Evolutionary conservation across 129 eudicot genomes (phyloP), one percentile per base, ranked within the genome.

Genomic region (Silybum marianum): DNA sequence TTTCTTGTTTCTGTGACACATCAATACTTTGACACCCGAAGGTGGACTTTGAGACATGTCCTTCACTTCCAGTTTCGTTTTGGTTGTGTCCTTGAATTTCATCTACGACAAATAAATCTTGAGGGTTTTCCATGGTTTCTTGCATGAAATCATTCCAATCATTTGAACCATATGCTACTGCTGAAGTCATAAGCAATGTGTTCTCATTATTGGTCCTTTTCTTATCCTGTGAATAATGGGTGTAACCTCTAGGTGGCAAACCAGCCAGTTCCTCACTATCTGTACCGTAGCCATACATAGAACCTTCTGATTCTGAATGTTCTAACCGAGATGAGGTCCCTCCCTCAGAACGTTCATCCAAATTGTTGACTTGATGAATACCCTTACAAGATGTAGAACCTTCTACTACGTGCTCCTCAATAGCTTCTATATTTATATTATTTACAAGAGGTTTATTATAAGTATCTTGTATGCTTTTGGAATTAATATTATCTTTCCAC

Each of bases 81-180:
- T 82, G 79, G 34, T 69, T 68, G 81, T 76, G 83, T 73, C 54
- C 80, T 73, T 66, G 82, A 71, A 84, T 63, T 71, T 88, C 88
- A 87, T 83, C 79, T n/a, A 60, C 79, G 26, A 73, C 77, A 77
- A 85, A 72, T 58, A 81, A 74, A 87, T 60, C 82, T 40, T 76
- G 60, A 85, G 80, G 51, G 81, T 69, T 87, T 74, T 78, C 97
- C 65, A 72, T 42, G 9, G 88, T 87, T 78, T 87, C 94, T 40
- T 86, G 88, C 88, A 85, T 73, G 86, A 83, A 95, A 88, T 95
- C 94, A 69, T 95, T 86, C 99, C 89, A 92, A 73, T 95, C 99
- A 75, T 92, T 90, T 25, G 93, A 81, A 80, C 97, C 99, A 88
- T 89, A 95, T 4, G 97, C 97, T 71, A 85, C 82, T 36, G 94